A percentile compares a stretch with the other conserved stretches of the same genome.
Conservation (phyloP, 2,329 filamentous ascomycete genomes). For the Colletotrichum abscissum region DNA sequence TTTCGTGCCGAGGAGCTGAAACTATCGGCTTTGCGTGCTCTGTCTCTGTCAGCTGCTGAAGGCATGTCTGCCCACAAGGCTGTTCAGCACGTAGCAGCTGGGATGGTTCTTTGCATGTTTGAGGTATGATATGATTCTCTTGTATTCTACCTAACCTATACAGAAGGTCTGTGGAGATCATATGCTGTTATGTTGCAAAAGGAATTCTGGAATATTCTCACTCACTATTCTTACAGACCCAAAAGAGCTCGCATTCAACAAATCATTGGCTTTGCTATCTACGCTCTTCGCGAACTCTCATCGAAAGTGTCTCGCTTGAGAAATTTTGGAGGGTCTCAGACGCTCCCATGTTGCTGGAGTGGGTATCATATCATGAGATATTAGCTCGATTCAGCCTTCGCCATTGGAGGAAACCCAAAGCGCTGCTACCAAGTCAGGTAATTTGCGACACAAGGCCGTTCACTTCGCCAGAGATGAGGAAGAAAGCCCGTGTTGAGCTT, state of each 20-base stretch:
- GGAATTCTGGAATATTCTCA: background rate
- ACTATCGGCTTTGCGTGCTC: constrained; percentile 38
- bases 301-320: constrained; percentile 13
- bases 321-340: constrained; percentile 1
- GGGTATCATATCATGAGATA: constrained; percentile 44
- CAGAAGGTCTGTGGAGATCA: background rate
- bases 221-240: constrained; percentile 34
- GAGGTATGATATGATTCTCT: constrained; percentile 38
- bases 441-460: background rate
- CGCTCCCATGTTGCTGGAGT: constrained; percentile 39
- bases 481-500: background rate
- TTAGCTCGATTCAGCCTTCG: constrained; percentile 42
- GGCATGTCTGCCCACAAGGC: constrained; percentile 35
- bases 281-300: constrained; percentile 38
- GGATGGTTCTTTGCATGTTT: constrained; percentile 44
- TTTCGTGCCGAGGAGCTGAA: constrained; percentile 41
- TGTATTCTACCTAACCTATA: no score
- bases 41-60: constrained; percentile 38
- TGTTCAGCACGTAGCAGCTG: constrained; percentile 43
- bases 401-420: constrained; percentile 39
- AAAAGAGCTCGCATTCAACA: constrained; percentile 39
- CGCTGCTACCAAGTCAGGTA: background rate
- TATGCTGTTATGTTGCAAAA: no score
- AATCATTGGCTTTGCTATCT: constrained; percentile 44
- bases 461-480: background rate